phyloP scores from a whole-genome alignment of 2,329 filamentous ascomycete genomes.

The Didymella pinodella region DNA sequence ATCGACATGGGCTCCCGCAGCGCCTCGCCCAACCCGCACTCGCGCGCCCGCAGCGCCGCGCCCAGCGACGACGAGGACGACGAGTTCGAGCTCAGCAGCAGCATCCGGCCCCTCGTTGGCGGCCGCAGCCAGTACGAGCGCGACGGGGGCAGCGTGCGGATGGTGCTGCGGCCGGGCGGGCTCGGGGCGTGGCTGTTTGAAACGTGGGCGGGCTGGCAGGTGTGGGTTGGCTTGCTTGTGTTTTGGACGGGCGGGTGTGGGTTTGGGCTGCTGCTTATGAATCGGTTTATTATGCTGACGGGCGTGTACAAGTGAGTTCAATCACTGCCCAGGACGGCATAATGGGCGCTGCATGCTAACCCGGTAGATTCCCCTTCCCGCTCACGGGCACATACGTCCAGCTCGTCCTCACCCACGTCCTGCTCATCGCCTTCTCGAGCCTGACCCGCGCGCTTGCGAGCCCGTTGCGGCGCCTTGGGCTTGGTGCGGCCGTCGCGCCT shows the following conservation, averaged over 20 bases:
- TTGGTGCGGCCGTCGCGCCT: constrained; percentile 57
- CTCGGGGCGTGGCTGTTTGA: constrained; percentile 60
- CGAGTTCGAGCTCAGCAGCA: constrained; percentile 46
- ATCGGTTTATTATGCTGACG: constrained; percentile 60
- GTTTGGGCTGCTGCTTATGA: constrained; percentile 60
- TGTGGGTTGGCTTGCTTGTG: constrained; percentile 58
- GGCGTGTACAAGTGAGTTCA: constrained; percentile 54
- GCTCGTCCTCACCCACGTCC: constrained; percentile 59
- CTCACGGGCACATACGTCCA: constrained; percentile 61
- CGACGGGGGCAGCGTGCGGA: constrained; percentile 46
- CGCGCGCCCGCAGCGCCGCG: constrained; percentile 52
- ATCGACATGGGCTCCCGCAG: constrained; percentile 55
- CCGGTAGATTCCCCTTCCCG: constrained; percentile 60
- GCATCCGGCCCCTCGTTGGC: constrained; percentile 50
- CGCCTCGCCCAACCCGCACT: constrained; percentile 51
- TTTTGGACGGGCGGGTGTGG: constrained; percentile 58
- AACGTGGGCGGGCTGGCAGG: constrained; percentile 57
- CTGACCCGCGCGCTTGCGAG: constrained; percentile 57
- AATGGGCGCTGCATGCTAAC: too few species aligned
- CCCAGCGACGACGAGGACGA: constrained; percentile 60
- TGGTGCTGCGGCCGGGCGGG: constrained; percentile 52
- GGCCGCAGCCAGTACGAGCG: constrained; percentile 24
- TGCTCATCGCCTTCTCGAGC: constrained; percentile 57
- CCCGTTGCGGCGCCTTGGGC: constrained; percentile 53
- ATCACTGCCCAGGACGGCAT: too few species aligned